Evolutionary conservation across 164 flowering plant genomes (phyloP), one percentile per base, ranked within the genome.

Genomic region (Vitis rotundifolia): DNA sequence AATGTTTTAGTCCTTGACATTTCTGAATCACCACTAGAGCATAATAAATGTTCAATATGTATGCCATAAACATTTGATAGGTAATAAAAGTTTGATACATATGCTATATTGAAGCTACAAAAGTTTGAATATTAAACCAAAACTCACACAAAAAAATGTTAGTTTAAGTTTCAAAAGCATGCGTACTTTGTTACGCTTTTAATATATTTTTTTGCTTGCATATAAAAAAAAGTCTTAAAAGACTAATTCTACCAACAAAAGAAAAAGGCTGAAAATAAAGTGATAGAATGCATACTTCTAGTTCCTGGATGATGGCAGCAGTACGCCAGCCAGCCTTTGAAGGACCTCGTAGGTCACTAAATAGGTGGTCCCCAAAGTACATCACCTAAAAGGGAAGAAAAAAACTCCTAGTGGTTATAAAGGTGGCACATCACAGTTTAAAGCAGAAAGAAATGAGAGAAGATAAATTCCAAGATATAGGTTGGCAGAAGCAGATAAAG

Each of bases 251-350:
- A 37, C 7, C 8, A 37, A 37, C 44, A 37, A 37, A 37, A 37
- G 26, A 22, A 64, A 22, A 28, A 49, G 11, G 58, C 5, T n/a
- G 13, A 10, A 15, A 69, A 56, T 19, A 59, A 70, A 14, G 64
- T 22, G 51, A 66, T 8, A 28, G 8, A 59, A 70, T 12, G 37
- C 84, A 67, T 85, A 93, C 98, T 73, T 93, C 99, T 68, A 95
- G 78, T 76, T 95, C 99, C 71, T 91, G 91, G 72, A 95, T 89
- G 76, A 94, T 90, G 16, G 97, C 99, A 80, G 99, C 98, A 71
- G 99, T 93, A 65, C 93, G 92, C 98, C 99, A 93, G 67, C 99
- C 98, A 75, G 99, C 93, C 68, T 90, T 95, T 59, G 98, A 88
- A 73, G 99, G 99, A 44, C 99, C 97, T 81, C 98, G 83, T 48